These are phyloP conservation scores for Tubosaeta sp. DNA, from an alignment of 768 basidiomycete genomes.

Conservation along the genomic window DNA sequence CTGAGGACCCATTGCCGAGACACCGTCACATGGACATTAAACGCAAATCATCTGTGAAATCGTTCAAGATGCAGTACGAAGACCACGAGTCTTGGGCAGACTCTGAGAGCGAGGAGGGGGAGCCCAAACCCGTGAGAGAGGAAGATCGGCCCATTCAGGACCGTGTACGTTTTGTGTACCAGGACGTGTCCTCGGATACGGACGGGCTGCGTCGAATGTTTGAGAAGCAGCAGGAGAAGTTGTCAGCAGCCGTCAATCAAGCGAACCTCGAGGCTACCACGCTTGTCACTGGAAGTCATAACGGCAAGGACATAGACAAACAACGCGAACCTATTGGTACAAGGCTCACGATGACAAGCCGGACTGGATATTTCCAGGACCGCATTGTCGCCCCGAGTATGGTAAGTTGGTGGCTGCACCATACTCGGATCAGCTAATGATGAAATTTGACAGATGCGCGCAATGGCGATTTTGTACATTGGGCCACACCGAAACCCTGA, in stretches of 20 bases:
- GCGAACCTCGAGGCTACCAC: conserved; percentile 44
- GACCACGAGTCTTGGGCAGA: conserved; percentile 54
- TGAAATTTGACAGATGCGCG: conserved; percentile 83
- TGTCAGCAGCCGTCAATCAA: conserved; percentile 48
- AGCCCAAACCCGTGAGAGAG: conserved; percentile 48
- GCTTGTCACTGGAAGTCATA: conserved; percentile 31
- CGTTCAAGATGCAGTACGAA: conserved; percentile 25
- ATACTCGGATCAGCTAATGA: conserved; percentile 7
- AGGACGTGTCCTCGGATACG: conserved; percentile 11
- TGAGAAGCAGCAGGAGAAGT: conserved; percentile 48
- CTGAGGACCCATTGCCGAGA: conserved; percentile 25
- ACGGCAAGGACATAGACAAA: conserved; percentile 29
- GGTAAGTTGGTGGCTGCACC: conserved; percentile 49
- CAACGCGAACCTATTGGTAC: conserved; percentile 71
- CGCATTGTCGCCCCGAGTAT: conserved; percentile 92
- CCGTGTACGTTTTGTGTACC: conserved; percentile 61
- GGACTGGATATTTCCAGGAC: conserved; percentile 91
- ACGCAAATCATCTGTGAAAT: conserved; percentile 27
- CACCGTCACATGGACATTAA: conserved; percentile 22
- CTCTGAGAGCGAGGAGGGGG: conserved; percentile 47
- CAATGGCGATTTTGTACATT: conserved; percentile 97
- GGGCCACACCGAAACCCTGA: conserved; percentile 93
- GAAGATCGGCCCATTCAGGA: conserved; percentile 74
- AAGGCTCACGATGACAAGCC: conserved; percentile 89
- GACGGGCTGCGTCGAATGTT: conserved; percentile 21